Conservation (phyloP, 1,139 yeast genomes). For the Yamadazyma triangularis region DNA sequence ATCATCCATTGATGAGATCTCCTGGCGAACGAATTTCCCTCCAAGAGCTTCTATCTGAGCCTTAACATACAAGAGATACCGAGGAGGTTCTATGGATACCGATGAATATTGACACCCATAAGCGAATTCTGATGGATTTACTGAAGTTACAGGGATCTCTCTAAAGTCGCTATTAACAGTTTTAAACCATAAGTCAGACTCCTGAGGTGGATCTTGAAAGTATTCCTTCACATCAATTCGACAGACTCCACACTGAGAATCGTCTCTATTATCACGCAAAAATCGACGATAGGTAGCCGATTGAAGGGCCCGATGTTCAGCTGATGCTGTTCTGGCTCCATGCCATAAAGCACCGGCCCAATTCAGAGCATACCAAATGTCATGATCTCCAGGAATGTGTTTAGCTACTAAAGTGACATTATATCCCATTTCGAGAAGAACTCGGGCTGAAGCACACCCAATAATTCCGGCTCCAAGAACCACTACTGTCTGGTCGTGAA, state of each 20-base stretch:
- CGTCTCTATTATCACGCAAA: constrained; percentile 1
- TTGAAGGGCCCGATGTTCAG: constrained; percentile 2
- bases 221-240: constrained; percentile 3
- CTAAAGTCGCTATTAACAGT: constrained; percentile 3
- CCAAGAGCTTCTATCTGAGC: constrained; percentile 4
- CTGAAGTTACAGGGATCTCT: constrained; percentile 1
- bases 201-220: constrained; percentile 2
- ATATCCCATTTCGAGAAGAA: constrained; percentile 5
- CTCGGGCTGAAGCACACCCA: constrained; percentile 5
- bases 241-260: constrained; percentile 5
- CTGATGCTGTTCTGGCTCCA: constrained; percentile 2
- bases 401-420: constrained; percentile 5
- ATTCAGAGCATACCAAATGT: constrained; percentile 7
- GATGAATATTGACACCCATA: constrained; percentile 5
- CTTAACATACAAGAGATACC: constrained; percentile 3
- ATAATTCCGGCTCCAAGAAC: constrained; percentile 6
- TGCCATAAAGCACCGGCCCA: constrained; percentile 8
- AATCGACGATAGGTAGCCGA: constrained; percentile 4
- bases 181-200: constrained; percentile 1
- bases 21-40: constrained; percentile 3
- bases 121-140: not conserved
- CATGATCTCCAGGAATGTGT: constrained; percentile 6
- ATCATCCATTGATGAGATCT: constrained; percentile 2
- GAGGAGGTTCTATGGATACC: constrained; percentile 4
- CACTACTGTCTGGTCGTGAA: too few relatives aligned